Evolutionary conservation across 306 rosid species (phyloP).

Genomic region (Begonia loranthoides): DNA sequence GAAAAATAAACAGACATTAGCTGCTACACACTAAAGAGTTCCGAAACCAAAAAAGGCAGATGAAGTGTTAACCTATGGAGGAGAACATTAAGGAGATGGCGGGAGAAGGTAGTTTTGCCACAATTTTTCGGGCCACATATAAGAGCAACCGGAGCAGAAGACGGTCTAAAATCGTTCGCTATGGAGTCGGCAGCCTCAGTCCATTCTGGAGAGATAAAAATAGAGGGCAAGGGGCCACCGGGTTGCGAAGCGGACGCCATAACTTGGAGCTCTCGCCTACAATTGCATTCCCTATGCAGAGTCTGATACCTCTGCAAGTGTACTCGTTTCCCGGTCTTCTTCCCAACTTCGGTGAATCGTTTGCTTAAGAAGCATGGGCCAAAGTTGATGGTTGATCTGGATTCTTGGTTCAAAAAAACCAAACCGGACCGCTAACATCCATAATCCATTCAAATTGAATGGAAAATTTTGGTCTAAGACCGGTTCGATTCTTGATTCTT

Average conservation of each 20-base stretch:
- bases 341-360: too few relatives aligned
- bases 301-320: too few relatives aligned
- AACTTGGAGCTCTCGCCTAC: not conserved
- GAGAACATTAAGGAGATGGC: slow-evolving; percentile 59
- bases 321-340: too few relatives aligned
- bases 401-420: too few relatives aligned
- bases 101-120: slow-evolving; percentile 86
- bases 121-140: slow-evolving; percentile 78
- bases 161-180: slow-evolving; percentile 19
- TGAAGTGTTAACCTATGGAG: slow-evolving; percentile 28
- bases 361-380: too few relatives aligned
- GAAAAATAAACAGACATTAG: too few relatives aligned
- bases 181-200: slow-evolving; percentile 50
- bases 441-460: too few relatives aligned
- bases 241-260: slow-evolving; percentile 28
- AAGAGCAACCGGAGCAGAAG: slow-evolving; percentile 42
- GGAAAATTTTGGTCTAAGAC: too few relatives aligned
- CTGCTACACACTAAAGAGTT: not conserved
- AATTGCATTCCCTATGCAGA: too few relatives aligned
- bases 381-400: too few relatives aligned
- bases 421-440: too few relatives aligned
- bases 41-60: not conserved
- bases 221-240: slow-evolving; percentile 28
- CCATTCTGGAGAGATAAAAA: slow-evolving; percentile 61
- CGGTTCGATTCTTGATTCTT: too few relatives aligned